Conservation (phyloP, 331 rosid species). For the Telfairia occidentalis region DNA sequence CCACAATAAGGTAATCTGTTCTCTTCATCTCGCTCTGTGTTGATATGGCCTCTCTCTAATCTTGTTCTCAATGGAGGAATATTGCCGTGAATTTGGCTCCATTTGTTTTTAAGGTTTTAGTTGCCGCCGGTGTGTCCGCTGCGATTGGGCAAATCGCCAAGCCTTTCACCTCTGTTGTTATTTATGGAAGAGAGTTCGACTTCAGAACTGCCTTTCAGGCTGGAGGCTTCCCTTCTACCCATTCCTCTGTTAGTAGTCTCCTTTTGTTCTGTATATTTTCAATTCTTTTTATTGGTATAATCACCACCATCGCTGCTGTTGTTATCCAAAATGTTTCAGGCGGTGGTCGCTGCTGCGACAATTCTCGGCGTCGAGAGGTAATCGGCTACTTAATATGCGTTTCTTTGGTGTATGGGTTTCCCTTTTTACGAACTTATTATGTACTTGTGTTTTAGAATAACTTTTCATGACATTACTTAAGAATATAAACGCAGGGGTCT, state of each 20-base stretch:
- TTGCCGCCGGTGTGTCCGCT: slow-evolving; percentile 59
- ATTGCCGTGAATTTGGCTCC: neutral
- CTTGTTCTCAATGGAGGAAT: neutral
- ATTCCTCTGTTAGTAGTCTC: slow-evolving; percentile 62
- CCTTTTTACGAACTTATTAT: neutral
- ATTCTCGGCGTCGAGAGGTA: slow-evolving; percentile 74
- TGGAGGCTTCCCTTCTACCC: slow-evolving; percentile 93
- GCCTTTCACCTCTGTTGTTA: slow-evolving; percentile 59
- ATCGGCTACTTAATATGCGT: neutral
- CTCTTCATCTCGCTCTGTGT: neutral
- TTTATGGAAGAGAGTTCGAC: slow-evolving; percentile 64
- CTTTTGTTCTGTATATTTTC: neutral
- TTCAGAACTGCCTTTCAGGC: slow-evolving; percentile 44
- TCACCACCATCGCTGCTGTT: neutral
- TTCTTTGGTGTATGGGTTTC: neutral
- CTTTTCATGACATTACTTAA: neutral
- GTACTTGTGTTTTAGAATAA: neutral
- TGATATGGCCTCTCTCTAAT: neutral
- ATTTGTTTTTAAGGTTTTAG: slow-evolving; percentile 41
- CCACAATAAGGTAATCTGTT: slow-evolving; percentile 9
- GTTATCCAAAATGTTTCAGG: slow-evolving; percentile 23
- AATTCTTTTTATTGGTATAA: slow-evolving; percentile 2
- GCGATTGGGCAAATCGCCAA: slow-evolving; percentile 76
- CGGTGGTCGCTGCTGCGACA: slow-evolving; percentile 73
- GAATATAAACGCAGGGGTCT: slow-evolving; percentile 54